These are phyloP conservation scores for Cadophora malorum DNA, from an alignment of 2,329 filamentous ascomycete genomes.

Conservation along the genomic window DNA sequence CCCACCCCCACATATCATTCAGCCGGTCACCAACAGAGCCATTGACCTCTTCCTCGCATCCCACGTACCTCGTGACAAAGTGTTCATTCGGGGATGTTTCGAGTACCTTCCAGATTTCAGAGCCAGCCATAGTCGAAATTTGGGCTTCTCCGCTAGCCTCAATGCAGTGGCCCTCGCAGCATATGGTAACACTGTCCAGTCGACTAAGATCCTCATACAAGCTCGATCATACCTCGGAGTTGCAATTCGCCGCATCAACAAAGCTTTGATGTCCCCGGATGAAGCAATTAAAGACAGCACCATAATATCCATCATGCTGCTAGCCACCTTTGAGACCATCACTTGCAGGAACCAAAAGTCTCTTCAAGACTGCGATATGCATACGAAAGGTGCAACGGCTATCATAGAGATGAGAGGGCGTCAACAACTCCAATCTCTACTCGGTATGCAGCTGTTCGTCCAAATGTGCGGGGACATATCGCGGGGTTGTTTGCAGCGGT, in stretches of 20 bases:
- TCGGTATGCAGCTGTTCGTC: slow-evolving; percentile 5
- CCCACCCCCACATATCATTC: not conserved
- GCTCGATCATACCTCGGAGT: not conserved
- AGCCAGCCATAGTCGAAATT: not conserved
- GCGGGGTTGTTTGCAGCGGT: not conserved
- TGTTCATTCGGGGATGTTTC: not conserved
- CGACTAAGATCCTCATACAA: slow-evolving; percentile 51
- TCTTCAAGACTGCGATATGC: slow-evolving; percentile 4
- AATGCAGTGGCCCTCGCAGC: slow-evolving; percentile 59
- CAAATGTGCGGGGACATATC: slow-evolving; percentile 7
- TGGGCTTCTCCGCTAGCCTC: slow-evolving; percentile 44
- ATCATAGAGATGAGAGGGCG: not conserved
- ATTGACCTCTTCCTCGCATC: slow-evolving; percentile 3
- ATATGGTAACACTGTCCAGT: slow-evolving; percentile 49
- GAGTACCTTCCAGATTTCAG: slow-evolving; percentile 9
- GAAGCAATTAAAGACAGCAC: slow-evolving; percentile 17
- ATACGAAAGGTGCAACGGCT: not conserved
- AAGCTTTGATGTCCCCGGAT: not conserved
- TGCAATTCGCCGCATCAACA: slow-evolving; percentile 5
- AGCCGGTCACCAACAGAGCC: not conserved
- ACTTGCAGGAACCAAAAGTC: slow-evolving; percentile 1
- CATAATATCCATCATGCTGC: slow-evolving; percentile 5
- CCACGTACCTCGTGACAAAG: slow-evolving; percentile 1
- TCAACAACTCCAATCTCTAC: not conserved
- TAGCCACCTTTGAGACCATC: slow-evolving; percentile 13